Base-by-base conservation (phyloP, 148 eudicot genomes). In the Camellia granthamiana region DNA sequence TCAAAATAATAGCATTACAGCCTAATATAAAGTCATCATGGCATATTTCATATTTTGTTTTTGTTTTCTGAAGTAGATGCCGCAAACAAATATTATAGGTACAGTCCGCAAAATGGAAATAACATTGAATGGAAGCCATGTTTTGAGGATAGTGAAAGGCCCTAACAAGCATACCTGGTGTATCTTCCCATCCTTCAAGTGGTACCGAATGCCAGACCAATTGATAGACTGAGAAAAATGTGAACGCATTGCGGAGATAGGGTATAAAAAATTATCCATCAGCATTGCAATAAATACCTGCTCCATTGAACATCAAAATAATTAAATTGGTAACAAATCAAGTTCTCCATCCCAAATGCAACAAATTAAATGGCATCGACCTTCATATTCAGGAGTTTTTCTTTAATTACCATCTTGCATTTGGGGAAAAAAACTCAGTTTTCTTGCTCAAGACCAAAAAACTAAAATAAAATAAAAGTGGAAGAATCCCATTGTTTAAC, bases 261-360 rank as follows among this genome's bases (percentile, higher is more conserved):
- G 97, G 78, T 93, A 93, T 69, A 93, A 79, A 75, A 93, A 93
- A 80, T 96, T 96, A 71, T 96, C 98, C 69, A 96, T 97, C 82
- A 96, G 86, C 92, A 96, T 91, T 51, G 99, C 97, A 74, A 93
- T 78, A 80, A 93, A 96, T 69, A 96, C 97, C 99, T 93, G 99
- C 78, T 23, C 75, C 84, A 82, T 80, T 46, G 30, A 69, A 54
- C 79, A 58, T 66, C 72, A 47, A 42, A 1, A 66, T 41, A 60
- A n/a, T 52, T 38, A 71, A 49, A 79, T 74, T 60, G 69, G 68
- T 59, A 69, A 62, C 21, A 51, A 3, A 3, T 67, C 47, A 6
- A 55, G 11, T 69, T 60, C 51, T 67, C 13, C 70, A 80, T 77
- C 14, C 18, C 64, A 52, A 59, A 43, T 46, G 79, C 61, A 65